These are phyloP conservation scores for Ceriops zippeliana DNA, from an alignment of 345 rosid species.

Conservation along the genomic window DNA sequence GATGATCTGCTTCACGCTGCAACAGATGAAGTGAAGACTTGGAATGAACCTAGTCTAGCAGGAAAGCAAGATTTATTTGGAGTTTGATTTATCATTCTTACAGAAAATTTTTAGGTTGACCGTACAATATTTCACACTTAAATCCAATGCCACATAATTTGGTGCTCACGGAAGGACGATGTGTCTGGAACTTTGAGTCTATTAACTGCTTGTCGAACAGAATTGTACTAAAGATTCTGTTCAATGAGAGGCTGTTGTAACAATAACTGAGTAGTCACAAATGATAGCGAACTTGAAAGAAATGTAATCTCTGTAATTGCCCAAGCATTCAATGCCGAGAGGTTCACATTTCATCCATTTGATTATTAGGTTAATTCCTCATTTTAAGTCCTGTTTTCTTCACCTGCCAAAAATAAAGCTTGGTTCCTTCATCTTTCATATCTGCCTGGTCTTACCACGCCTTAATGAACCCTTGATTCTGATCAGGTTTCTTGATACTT, in stretches of 20 bases:
- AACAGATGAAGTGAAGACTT: constrained; percentile 43
- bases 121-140: constrained; percentile 57
- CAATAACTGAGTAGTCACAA: constrained; percentile 9
- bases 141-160: constrained; percentile 41
- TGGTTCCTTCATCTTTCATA: too few relatives aligned
- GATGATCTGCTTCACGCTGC: constrained; percentile 72
- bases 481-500: too few relatives aligned
- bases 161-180: constrained; percentile 23
- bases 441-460: too few relatives aligned
- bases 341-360: constrained; percentile 6
- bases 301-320: constrained; percentile 14
- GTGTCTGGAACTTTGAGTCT: constrained; percentile 32
- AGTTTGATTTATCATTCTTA: constrained; percentile 47
- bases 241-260: constrained; percentile 19
- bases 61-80: constrained; percentile 27
- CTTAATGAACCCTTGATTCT: too few relatives aligned
- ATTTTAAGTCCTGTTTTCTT: too few relatives aligned
- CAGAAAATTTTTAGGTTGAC: constrained; percentile 48
- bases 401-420: too few relatives aligned
- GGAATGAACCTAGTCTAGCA: constrained; percentile 20
- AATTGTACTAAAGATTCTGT: constrained; percentile 8
- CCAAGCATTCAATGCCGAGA: not conserved
- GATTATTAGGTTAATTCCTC: not conserved
- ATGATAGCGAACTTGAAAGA: constrained; percentile 10
- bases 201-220: constrained; percentile 24